Evolutionary conservation across 2,329 filamentous ascomycete genomes (phyloP), one percentile per base, ranked within the genome.

Genomic region (Colletotrichum sp.): DNA sequence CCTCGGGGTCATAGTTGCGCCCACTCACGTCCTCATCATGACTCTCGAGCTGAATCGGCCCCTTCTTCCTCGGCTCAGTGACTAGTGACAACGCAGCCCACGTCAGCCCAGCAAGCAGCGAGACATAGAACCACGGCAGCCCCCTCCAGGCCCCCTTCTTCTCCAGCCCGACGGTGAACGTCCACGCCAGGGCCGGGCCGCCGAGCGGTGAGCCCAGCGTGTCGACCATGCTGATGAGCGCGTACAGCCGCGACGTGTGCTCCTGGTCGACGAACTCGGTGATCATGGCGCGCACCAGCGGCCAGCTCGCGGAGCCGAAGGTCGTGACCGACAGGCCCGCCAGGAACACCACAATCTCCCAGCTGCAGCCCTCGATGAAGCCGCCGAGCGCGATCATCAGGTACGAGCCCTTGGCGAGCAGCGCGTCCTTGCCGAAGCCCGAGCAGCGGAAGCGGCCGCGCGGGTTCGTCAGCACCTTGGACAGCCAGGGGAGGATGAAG

Each of bases 231-330:
- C 84, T 82, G 44, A 86, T 83, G 72, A 87, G 79, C 2, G 86
- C 86, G 75, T 87, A 87, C 4, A 87, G 77, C 28, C 85, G 81
- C 36, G 86, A 87, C 2, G 85, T 87, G 32, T 83, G 83, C 63
- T 84, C 79, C 9, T 83, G 78, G 13, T 81, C 78, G 21, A 87
- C 85, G 69, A 85, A 86, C 68, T 85, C 84, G 1, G 86, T 85
- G 9, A 86, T 79, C 3, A 86, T 84, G n/a, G 86, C 85, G 36
- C 86, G 81, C 2, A 83, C 83, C 13, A 87, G 80, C 2, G 86
- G 85, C 39, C 80, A 83, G 24, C 83, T 82, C 0, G 85, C 85
- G 0, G 83, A 81, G n/a, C 86, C 86, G 72, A 87, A 82, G 0
- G 83, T 84, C 13, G 80, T 78, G 62, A 87, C 78, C 59, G 85